A percentile compares a stretch with the other conserved stretches of the same genome.
Evolutionary conservation across 306 rosid genomes (phyloP).

Genomic region (Gastrolobium villosum): DNA sequence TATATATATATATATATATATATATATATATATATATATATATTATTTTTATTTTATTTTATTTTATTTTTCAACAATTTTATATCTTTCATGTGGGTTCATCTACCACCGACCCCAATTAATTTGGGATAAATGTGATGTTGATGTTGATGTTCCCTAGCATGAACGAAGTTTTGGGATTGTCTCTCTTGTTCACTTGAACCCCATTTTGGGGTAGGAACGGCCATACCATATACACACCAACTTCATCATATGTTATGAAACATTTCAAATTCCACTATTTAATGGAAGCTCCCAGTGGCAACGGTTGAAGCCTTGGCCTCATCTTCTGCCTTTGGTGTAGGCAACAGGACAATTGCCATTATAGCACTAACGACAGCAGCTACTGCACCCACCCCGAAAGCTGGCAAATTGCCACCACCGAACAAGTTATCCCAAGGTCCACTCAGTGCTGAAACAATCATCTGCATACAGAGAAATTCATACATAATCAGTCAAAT

Average conservation of each 20-base stretch:
- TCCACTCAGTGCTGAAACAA: constrained; percentile 68
- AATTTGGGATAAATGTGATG: no score
- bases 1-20: no score
- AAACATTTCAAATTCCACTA: neutral
- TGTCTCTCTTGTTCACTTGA: no score
- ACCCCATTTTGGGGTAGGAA: no score
- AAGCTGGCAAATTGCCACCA: constrained; percentile 85
- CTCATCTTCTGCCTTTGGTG: constrained; percentile 54
- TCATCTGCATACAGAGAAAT: constrained; percentile 51
- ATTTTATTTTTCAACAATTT: no score
- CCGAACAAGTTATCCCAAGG: constrained; percentile 75
- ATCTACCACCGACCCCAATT: no score
- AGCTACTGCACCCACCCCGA: constrained; percentile 65
- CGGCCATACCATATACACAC: no score
- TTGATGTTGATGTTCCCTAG: no score
- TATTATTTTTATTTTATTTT: no score
- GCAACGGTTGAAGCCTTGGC: constrained; percentile 21
- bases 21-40: no score
- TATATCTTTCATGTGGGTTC: no score
- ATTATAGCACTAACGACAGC: constrained; percentile 57
- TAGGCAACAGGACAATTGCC: constrained; percentile 63
- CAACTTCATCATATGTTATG: neutral
- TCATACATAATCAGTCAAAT: neutral
- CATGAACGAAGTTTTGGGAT: no score
- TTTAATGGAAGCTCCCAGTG: constrained; percentile 45